Conservation (phyloP, 2,329 filamentous ascomycete species). For the Pseudopyricularia javanii region DNA sequence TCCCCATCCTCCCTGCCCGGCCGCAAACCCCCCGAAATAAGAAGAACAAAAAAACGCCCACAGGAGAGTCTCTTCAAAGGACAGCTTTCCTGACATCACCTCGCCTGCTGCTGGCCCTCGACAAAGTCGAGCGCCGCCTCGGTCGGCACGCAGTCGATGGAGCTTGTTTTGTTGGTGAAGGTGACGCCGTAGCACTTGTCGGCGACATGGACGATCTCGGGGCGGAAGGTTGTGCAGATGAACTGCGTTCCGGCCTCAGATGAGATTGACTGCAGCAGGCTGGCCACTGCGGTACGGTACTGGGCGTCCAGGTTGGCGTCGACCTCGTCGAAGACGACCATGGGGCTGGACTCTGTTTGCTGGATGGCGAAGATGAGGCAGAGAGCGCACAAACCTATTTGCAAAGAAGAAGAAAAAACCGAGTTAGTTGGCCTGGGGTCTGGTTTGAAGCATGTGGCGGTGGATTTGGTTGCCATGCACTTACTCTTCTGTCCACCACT, state of each 20-base stretch:
- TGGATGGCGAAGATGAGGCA: conserved; percentile 98
- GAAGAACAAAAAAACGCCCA: neutral
- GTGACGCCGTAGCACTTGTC: conserved; percentile 97
- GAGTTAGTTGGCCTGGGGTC: neutral
- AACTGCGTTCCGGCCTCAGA: conserved; percentile 62
- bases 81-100: too few species aligned
- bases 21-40: neutral
- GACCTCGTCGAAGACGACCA: conserved; percentile 99
- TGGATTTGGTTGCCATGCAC: conserved; percentile 18
- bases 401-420: neutral
- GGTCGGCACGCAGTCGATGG: conserved; percentile 76
- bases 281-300: conserved; percentile 89
- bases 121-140: conserved; percentile 90
- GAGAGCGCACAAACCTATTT: conserved; percentile 81
- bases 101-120: conserved; percentile 54
- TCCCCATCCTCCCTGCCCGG: too few species aligned
- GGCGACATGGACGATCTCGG: conserved; percentile 88
- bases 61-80: too few species aligned
- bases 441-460: neutral
- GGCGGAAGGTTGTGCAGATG: conserved; percentile 97
- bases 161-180: conserved; percentile 87
- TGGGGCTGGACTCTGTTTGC: conserved; percentile 90
- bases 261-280: conserved; percentile 72
- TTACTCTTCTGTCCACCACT: conserved; percentile 95
- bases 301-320: conserved; percentile 97